These are phyloP conservation scores for Mucuna pruriens DNA, from an alignment of 306 rosid species.

Conservation along the genomic window DNA sequence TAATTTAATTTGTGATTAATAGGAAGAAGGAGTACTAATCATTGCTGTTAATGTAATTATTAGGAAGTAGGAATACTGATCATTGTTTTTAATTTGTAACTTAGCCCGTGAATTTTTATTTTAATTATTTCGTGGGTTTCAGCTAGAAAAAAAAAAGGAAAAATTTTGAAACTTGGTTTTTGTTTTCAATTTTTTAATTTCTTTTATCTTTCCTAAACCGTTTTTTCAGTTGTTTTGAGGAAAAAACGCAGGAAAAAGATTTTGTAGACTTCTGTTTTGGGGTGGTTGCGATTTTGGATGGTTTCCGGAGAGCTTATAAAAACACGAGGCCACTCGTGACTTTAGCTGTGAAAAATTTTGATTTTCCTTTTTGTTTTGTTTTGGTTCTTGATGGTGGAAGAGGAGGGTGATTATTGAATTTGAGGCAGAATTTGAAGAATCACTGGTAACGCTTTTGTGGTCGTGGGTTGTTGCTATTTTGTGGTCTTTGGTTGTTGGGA, in stretches of 20 bases:
- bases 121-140: slow-evolving; percentile 45
- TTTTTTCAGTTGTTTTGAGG: background rate
- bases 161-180: background rate
- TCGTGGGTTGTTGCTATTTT: slow-evolving; percentile 49
- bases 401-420: slow-evolving; percentile 65
- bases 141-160: slow-evolving; percentile 6
- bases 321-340: slow-evolving; percentile 57
- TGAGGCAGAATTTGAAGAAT: slow-evolving; percentile 50
- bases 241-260: background rate
- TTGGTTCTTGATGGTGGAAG: slow-evolving; percentile 21
- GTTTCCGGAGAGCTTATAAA: slow-evolving; percentile 39
- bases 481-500: slow-evolving; percentile 60
- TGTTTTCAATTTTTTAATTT: background rate
- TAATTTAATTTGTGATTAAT: slow-evolving; percentile 30
- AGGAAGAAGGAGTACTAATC: background rate
- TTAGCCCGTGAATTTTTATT: background rate
- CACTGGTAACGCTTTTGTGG: slow-evolving; percentile 35
- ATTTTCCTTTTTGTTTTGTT: background rate
- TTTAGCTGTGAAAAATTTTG: slow-evolving; percentile 31
- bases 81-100: background rate
- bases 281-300: slow-evolving; percentile 49
- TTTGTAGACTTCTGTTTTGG: slow-evolving; percentile 35
- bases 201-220: slow-evolving; percentile 26
- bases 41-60: background rate
- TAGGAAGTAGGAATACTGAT: background rate